Percentiles rank a stretch among this genome's conserved stretches.
These are phyloP conservation scores for Phanerochaete carnosa DNA, from an alignment of 768 basidiomycete genomes.

Conservation along the genomic window DNA sequence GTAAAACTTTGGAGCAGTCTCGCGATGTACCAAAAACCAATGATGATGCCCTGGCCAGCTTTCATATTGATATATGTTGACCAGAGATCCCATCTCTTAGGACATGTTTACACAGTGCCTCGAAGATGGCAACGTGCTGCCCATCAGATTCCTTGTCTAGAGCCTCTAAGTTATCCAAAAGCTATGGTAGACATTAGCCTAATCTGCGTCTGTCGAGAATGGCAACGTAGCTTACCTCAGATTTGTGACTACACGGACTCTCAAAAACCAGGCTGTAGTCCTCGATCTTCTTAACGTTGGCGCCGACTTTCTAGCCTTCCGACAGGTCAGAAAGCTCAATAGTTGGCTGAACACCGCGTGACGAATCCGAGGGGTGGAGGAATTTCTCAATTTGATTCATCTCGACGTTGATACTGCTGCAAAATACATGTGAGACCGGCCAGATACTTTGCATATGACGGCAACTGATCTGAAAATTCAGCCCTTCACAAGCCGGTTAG, in stretches of 20 bases:
- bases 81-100: constrained; percentile 95
- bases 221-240: constrained; percentile 51
- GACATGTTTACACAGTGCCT: constrained; percentile 95
- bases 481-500: constrained; percentile 84
- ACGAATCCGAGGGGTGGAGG: constrained; percentile 61
- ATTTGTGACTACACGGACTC: constrained; percentile 91
- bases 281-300: constrained; percentile 56
- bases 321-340: constrained; percentile 54
- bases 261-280: constrained; percentile 91
- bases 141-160: constrained; percentile 77
- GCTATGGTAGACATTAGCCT: constrained; percentile 72
- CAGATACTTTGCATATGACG: neutral
- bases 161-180: constrained; percentile 34
- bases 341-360: constrained; percentile 31
- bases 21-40: constrained; percentile 55
- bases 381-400: constrained; percentile 88
- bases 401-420: constrained; percentile 59
- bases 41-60: constrained; percentile 73
- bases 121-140: constrained; percentile 90
- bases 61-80: constrained; percentile 98
- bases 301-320: constrained; percentile 63
- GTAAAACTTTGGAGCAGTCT: neutral
- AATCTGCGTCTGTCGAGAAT: constrained; percentile 42
- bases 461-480: constrained; percentile 67
- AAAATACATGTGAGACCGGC: neutral